A percentile compares a stretch with the other conserved stretches of the same genome.
Evolutionary conservation across 257 asterid genomes (phyloP).

Genomic region (Fraxinus pennsylvanica): DNA sequence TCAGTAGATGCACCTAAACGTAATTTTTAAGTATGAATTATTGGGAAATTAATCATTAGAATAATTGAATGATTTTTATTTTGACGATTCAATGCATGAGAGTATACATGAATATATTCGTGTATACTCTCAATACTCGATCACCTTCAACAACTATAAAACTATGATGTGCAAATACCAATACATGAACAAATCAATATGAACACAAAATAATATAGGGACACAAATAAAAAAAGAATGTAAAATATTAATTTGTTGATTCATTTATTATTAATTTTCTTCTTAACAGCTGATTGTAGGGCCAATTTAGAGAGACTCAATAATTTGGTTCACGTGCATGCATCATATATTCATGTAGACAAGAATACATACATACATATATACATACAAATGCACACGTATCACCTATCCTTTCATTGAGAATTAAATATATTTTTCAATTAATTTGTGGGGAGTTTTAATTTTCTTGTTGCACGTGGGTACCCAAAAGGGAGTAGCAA

Average conservation of each 20-base stretch:
- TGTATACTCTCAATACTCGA: too few relatives aligned
- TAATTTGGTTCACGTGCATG: constrained; percentile 60
- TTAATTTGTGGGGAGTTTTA: constrained; percentile 23
- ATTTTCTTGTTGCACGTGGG: constrained; percentile 61
- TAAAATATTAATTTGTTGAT: constrained; percentile 2
- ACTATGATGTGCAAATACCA: too few relatives aligned
- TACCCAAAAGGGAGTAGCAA: constrained; percentile 37
- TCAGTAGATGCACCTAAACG: too few relatives aligned
- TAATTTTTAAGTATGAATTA: too few relatives aligned
- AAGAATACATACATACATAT: constrained; percentile 3
- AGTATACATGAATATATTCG: too few relatives aligned
- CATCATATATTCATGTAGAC: constrained; percentile 18
- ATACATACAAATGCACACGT: constrained; percentile 30
- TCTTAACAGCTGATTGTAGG: constrained; percentile 44
- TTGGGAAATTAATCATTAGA: too few relatives aligned
- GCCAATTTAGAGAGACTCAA: constrained; percentile 39
- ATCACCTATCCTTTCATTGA: constrained; percentile 17
- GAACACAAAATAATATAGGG: too few relatives aligned
- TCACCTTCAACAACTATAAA: not conserved
- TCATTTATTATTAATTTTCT: constrained; percentile 27
- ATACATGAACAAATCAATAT: too few relatives aligned
- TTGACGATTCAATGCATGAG: too few relatives aligned
- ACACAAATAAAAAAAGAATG: not conserved
- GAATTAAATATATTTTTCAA: not conserved
- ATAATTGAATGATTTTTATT: too few relatives aligned